Base-by-base conservation (phyloP, 2,329 filamentous ascomycete genomes). In the Cladophialophora chaetospira region DNA sequence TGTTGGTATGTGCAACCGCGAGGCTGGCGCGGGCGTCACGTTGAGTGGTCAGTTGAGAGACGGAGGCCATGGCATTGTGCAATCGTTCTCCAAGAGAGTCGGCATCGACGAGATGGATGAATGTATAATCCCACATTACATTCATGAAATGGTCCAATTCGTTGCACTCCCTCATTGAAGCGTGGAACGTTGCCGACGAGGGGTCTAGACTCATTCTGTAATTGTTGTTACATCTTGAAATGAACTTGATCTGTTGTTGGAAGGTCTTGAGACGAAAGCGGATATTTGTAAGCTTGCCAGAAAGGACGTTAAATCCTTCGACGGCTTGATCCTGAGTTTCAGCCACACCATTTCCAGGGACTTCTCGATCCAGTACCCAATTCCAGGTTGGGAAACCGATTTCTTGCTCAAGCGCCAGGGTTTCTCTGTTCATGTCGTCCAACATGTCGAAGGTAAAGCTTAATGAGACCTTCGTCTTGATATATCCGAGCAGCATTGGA, bases 351-450 rank as follows among this genome's bases (percentile, higher is more conserved):
- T 29, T 33, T 28, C 54, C 49, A 11, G 53, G 44, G 9, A 40
- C 43, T 2, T 21, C 29, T 2, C 59, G 38, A 46, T 62, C 59
- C 5, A 64, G 52, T 4, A 62, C 51, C 62, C 62, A 60, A 33
- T 64, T 58, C 62, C 62, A 64, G 2, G 62, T 60, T 2, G 59
- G 53, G 15, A 64, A 55, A 2, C 60, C 62, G 25, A 63, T 55
- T 28, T 55, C 52, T 29, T 60, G 57, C 29, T 64, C 62, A 13
- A 64, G 52, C n/a, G 46, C 57, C 19, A 58, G 53, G 2, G 61
- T 63, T 29, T 63, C 55, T 13, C 55, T 31, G 48, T 63, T 63
- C 59, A 62, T 63, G 5, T 62, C 52, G 40, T 63, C 61, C 5
- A 62, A 46, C 46, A 62, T 53, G 11, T 62, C 55, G 52, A 63